A percentile compares a stretch with the other conserved stretches of the same genome.
phyloP scores from a whole-genome alignment of 371 early-diverging fungal species.

The Chytridium lagenaria region DNA sequence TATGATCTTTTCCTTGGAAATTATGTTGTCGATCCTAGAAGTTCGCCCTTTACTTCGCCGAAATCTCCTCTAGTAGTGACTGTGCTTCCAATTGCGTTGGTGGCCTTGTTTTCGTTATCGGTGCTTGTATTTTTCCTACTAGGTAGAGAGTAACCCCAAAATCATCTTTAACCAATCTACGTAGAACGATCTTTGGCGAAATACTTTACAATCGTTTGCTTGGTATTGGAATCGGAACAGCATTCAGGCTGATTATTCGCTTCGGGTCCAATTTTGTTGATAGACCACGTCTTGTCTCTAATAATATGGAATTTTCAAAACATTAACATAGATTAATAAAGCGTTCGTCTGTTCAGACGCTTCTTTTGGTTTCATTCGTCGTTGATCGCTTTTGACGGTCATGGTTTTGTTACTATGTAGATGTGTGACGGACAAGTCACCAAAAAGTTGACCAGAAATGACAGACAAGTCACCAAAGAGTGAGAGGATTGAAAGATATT shows the following conservation, averaged over 20 bases:
- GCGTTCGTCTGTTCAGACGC: too few relatives aligned
- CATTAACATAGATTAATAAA: background rate
- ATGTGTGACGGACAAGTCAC: too few relatives aligned
- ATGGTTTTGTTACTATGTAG: too few relatives aligned
- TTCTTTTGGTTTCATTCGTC: too few relatives aligned
- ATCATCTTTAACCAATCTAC: background rate
- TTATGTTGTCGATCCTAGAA: slow-evolving; percentile 56
- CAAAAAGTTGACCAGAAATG: too few relatives aligned
- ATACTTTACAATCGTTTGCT: slow-evolving; percentile 23
- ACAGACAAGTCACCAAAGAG: too few relatives aligned
- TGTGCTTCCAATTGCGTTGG: slow-evolving; percentile 13
- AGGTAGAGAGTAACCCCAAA: background rate
- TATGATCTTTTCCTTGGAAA: slow-evolving; percentile 82
- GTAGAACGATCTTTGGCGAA: slow-evolving; percentile 10
- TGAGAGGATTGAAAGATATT: background rate
- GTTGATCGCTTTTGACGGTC: too few relatives aligned
- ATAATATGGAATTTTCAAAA: background rate
- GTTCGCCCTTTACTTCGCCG: slow-evolving; percentile 31
- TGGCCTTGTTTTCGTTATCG: slow-evolving; percentile 11
- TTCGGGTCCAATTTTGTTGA: slow-evolving; percentile 50
- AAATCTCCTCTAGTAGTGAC: slow-evolving; percentile 2
- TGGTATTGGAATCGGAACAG: slow-evolving; percentile 18
- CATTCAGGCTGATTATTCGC: slow-evolving; percentile 32
- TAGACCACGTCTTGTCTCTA: slow-evolving; percentile 29
- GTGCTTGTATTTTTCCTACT: slow-evolving; percentile 13